These are phyloP conservation scores for Parachlorella kessleri DNA, from an alignment of 139 green algal species.

Conservation along the genomic window DNA sequence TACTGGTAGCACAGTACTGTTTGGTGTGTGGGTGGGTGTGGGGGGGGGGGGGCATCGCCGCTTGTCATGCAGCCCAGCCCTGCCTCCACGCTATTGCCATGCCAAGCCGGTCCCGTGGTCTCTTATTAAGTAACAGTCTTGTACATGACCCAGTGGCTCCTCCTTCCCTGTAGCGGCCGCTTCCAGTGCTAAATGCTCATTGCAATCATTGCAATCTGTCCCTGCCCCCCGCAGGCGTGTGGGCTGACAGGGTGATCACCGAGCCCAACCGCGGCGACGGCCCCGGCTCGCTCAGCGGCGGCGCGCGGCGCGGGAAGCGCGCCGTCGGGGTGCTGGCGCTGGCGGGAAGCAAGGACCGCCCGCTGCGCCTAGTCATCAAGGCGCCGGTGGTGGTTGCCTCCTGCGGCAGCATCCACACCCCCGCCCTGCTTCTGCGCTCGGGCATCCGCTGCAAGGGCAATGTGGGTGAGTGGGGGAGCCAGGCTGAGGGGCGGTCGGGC, in stretches of 20 bases:
- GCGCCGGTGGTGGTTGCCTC: conserved; percentile 33
- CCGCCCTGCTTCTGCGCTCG: conserved; percentile 67
- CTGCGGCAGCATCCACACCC: conserved; percentile 53
- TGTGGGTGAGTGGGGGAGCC: conserved; percentile 36
- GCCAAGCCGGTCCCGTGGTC: no score
- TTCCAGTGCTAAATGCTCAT: no score
- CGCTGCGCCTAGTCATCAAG: conserved; percentile 21
- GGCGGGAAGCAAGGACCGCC: not conserved
- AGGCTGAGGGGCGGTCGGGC: no score
- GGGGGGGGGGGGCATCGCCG: no score
- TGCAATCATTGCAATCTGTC: no score
- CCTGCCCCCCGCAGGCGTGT: conserved; percentile 44
- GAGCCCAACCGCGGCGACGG: not conserved
- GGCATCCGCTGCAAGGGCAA: conserved; percentile 48
- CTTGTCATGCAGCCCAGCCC: no score
- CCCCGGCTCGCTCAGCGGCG: not conserved
- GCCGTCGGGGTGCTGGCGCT: conserved; percentile 8
- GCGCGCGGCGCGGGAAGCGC: not conserved
- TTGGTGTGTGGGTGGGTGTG: no score
- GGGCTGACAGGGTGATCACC: conserved; percentile 37
- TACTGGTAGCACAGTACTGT: no score
- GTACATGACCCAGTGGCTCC: no score
- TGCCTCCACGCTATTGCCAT: no score
- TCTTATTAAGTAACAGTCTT: no score
- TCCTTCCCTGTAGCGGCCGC: no score